Base-by-base conservation (phyloP, 495 filamentous ascomycete species). In the Acidomyces sp. region DNA sequence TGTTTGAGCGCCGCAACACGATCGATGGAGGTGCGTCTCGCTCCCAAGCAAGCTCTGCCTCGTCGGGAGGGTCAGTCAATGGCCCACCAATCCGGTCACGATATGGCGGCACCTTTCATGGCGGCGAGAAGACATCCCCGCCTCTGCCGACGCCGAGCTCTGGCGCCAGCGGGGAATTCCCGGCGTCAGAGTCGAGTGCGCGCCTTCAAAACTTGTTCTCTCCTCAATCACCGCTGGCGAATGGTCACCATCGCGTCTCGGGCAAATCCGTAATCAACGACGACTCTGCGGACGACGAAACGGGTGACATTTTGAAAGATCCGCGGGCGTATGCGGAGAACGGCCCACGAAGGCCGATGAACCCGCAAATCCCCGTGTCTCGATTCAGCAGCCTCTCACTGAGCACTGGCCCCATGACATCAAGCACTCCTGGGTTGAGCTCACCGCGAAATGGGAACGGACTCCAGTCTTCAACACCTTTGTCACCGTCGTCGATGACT, bases 251-350 rank as follows among this genome's bases (percentile, higher is more conserved):
- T 31, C 75, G 82, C 37, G 68, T 82, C 34, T 75, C 77, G 12
- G 82, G 86, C 39, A 93, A 88, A 59, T 75, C 78, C 2, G 70
- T 92, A 39, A 93, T 94, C 49, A 85, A 82, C 51, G 76, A 85
- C 53, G 84, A 92, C 53, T 60, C 70, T 10, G 68, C 73, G 6
- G 84, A 80, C 41, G 85, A 93, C 49, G 86, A 93, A 53, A 87
- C 84, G 0, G 79, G 80, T 4, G 78, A 86, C 53, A 62, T 93
- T 9, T 66, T 93, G 7, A 84, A 85, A 39, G 81, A 93, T 55
- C 79, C 85, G 1, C 72, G 90, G 24, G 82, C 78, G 0, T 93
- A 83, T 58, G 85, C 80, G 3, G 78, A 85, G 43, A 87, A 78
- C 52, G 83, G 80, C 44, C 55, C 57, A 50, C 79, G 84, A 19